phyloP scores from a whole-genome alignment of 148 eudicot genomes.

The Camellia lanceoleosa region DNA sequence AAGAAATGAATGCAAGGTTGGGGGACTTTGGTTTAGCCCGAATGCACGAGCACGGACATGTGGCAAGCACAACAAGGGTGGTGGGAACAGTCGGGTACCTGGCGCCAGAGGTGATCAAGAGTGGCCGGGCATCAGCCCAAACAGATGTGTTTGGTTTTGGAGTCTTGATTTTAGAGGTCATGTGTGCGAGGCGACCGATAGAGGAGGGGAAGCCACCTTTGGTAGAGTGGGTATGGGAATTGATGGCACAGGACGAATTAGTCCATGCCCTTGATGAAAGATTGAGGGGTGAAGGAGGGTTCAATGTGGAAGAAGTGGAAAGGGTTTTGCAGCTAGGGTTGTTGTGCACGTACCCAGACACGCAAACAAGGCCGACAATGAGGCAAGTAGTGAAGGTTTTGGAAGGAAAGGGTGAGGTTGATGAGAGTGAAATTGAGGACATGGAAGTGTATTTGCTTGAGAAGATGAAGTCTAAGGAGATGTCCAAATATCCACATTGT shows the following conservation, averaged over 20 bases:
- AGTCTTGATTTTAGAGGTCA: constrained; percentile 18
- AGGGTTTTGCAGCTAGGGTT: constrained; percentile 20
- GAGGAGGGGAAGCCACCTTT: constrained; percentile 19
- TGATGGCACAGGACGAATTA: constrained; percentile 10
- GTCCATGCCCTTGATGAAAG: constrained; percentile 12
- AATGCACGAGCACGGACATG: constrained; percentile 20
- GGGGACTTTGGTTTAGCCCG: constrained; percentile 29
- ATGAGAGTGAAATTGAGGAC: constrained; percentile 15
- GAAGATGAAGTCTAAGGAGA: constrained; percentile 4
- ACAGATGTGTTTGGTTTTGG: constrained; percentile 28
- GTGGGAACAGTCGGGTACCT: constrained; percentile 26
- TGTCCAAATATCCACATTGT: constrained; percentile 8
- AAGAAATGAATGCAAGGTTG: constrained; percentile 25
- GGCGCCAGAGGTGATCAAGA: constrained; percentile 27
- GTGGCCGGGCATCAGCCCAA: constrained; percentile 19
- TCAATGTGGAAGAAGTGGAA: constrained; percentile 17
- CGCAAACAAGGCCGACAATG: constrained; percentile 16
- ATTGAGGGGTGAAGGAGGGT: constrained; percentile 8
- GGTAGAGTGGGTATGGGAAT: constrained; percentile 26
- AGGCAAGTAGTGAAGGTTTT: constrained; percentile 25
- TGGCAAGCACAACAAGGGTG: constrained; percentile 22
- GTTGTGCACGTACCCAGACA: constrained; percentile 22
- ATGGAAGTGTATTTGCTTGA: constrained; percentile 20
- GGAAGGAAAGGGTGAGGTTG: constrained; percentile 19
- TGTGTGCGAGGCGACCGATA: constrained; percentile 26